Evolutionary conservation across 2,329 filamentous ascomycete genomes (phyloP).

Genomic region (Atkinsonella hypoxylon): DNA sequence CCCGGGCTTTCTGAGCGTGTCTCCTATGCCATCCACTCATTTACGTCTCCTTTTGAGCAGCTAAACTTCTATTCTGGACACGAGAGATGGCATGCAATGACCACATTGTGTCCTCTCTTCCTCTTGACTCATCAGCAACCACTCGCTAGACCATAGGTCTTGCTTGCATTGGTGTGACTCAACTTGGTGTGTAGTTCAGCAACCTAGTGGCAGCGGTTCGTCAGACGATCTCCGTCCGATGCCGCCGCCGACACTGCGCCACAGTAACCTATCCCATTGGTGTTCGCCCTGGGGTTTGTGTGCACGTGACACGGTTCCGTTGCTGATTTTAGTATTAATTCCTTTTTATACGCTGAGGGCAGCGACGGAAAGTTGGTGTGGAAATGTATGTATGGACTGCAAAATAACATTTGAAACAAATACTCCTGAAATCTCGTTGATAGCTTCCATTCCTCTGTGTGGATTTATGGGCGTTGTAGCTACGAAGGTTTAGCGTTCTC

Average conservation of each 20-base stretch:
- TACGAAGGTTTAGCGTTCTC: no score
- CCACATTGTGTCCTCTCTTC: neutral
- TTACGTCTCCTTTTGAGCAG: conserved; percentile 2
- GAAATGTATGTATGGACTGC: conserved; percentile 5
- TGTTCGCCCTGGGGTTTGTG: neutral
- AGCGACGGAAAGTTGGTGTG: neutral
- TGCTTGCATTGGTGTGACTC: neutral
- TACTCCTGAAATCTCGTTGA: neutral
- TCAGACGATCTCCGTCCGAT: neutral
- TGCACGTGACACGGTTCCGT: conserved; percentile 1
- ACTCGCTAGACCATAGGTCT: neutral
- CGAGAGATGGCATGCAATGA: neutral
- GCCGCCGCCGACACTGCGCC: neutral
- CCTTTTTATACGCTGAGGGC: conserved; percentile 2
- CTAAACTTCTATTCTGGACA: conserved; percentile 6
- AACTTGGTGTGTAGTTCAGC: neutral
- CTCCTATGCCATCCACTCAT: conserved; percentile 5
- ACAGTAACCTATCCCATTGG: neutral
- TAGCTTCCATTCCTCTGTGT: neutral
- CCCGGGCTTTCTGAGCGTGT: neutral
- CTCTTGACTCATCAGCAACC: neutral
- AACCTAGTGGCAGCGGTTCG: neutral
- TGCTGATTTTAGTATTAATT: conserved; percentile 1
- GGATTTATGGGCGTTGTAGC: neutral
- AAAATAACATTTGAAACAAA: conserved; percentile 3